Percentiles rank a stretch among this genome's conserved stretches.
Conservation (phyloP, 345 rosid genomes). For the Noccaea caerulescens region DNA sequence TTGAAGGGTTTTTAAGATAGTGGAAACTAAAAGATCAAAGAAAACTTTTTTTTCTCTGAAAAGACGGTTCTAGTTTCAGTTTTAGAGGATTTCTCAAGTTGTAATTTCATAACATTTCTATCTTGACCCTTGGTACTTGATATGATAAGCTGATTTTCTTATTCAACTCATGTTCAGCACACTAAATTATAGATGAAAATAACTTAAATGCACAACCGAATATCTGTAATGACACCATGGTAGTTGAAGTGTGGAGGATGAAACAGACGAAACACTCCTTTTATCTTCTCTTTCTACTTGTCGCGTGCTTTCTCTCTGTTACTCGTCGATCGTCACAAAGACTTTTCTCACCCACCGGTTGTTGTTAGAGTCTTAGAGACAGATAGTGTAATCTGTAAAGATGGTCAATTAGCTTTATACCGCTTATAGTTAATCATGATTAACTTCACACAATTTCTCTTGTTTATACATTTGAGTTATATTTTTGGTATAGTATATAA, state of each 20-base stretch:
- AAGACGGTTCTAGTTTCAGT: conserved; percentile 17
- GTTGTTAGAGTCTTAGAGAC: neutral
- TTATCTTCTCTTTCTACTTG: conserved; percentile 10
- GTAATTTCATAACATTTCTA: neutral
- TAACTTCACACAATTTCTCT: neutral
- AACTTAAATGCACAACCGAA: no score
- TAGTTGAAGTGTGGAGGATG: conserved; percentile 36
- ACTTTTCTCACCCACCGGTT: conserved; percentile 32
- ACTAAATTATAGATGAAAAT: neutral
- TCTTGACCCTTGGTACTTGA: neutral
- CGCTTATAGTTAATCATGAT: conserved; percentile 6
- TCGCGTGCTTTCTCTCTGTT: conserved; percentile 9
- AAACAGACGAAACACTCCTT: neutral
- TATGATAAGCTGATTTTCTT: conserved; percentile 8
- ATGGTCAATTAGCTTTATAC: conserved; percentile 12
- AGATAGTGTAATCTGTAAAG: neutral
- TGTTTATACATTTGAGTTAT: no score
- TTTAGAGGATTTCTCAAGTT: conserved; percentile 1
- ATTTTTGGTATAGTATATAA: conserved; percentile 13
- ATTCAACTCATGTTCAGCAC: neutral
- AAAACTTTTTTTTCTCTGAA: neutral
- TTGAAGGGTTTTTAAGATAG: neutral
- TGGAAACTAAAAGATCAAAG: neutral
- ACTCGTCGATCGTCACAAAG: conserved; percentile 3
- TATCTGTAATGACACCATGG: conserved; percentile 5